A percentile compares a stretch with the other conserved stretches of the same genome.
phyloP scores from a whole-genome alignment of 2,329 filamentous ascomycete genomes.

The Colletotrichum incanum region DNA sequence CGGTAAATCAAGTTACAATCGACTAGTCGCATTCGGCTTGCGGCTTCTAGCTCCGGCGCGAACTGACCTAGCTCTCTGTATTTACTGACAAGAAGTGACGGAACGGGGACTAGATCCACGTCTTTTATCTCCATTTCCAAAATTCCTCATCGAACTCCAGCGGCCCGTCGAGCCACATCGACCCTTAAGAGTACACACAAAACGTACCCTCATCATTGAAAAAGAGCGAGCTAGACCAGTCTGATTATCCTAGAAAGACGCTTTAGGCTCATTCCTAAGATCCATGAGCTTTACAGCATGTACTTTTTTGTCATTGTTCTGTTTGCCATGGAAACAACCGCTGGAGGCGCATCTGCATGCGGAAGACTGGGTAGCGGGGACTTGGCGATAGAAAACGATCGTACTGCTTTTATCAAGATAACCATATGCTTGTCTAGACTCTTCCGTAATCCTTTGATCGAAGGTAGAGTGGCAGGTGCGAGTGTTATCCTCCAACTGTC shows the following conservation, averaged over 20 bases:
- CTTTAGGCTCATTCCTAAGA: neutral
- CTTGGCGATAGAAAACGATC: constrained; percentile 4
- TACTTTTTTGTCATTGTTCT: neutral
- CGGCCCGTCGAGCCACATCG: neutral
- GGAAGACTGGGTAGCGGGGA: neutral
- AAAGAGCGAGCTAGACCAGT: too few species aligned
- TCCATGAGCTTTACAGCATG: too few species aligned
- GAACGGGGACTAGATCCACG: neutral
- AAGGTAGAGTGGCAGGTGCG: neutral
- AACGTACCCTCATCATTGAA: neutral
- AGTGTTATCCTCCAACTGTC: neutral
- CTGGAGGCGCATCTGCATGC: constrained; percentile 11
- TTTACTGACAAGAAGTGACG: neutral
- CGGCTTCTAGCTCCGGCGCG: neutral
- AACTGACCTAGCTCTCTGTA: neutral
- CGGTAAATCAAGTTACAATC: neutral
- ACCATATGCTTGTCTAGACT: neutral
- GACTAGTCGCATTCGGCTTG: neutral
- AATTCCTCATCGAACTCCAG: neutral
- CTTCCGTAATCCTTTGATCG: neutral
- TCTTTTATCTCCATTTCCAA: neutral
- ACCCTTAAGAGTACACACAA: neutral
- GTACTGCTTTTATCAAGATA: neutral
- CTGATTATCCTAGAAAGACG: neutral
- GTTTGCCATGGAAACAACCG: constrained; percentile 15